phyloP scores from a whole-genome alignment of 2,329 filamentous ascomycete species.

The Aspergillus carbonarius region DNA sequence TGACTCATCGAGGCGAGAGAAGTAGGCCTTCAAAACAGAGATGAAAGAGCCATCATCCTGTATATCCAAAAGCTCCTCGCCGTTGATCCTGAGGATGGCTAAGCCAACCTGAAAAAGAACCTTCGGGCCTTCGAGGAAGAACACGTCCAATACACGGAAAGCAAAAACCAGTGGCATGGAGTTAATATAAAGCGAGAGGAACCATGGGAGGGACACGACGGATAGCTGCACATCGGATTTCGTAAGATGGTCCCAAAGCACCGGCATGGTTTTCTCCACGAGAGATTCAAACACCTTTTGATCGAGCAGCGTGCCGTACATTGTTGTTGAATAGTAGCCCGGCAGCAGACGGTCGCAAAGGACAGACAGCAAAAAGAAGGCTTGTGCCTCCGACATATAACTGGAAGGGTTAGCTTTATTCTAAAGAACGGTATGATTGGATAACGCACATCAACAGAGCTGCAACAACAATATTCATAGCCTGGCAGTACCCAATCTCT shows the following conservation, averaged over 20 bases:
- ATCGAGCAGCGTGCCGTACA: constrained; percentile 96
- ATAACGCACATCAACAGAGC: constrained; percentile 79
- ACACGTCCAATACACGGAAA: constrained; percentile 93
- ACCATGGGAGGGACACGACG: constrained; percentile 96
- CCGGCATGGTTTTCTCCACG: constrained; percentile 98
- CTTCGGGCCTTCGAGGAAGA: constrained; percentile 97
- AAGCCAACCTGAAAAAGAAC: constrained; percentile 95
- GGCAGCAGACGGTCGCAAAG: constrained; percentile 91
- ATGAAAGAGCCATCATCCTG: constrained; percentile 96
- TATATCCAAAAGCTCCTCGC: constrained; percentile 90
- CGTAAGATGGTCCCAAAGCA: constrained; percentile 96
- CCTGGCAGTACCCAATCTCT: constrained; percentile 96
- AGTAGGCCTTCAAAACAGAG: constrained; percentile 92
- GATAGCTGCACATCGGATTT: constrained; percentile 96
- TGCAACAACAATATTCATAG: constrained; percentile 99
- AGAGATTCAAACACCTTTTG: constrained; percentile 97
- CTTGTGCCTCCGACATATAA: constrained; percentile 95
- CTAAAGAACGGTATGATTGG: background rate
- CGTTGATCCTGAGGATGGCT: constrained; percentile 95
- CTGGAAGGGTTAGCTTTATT: constrained; percentile 40
- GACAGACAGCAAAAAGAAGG: constrained; percentile 88
- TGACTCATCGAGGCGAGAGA: constrained; percentile 87
- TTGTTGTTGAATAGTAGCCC: constrained; percentile 97
- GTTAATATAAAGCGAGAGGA: constrained; percentile 97
- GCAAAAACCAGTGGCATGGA: constrained; percentile 98